These are phyloP conservation scores for Oryza australiensis DNA, from an alignment of 176 grass and related monocot species.

Conservation along the genomic window DNA sequence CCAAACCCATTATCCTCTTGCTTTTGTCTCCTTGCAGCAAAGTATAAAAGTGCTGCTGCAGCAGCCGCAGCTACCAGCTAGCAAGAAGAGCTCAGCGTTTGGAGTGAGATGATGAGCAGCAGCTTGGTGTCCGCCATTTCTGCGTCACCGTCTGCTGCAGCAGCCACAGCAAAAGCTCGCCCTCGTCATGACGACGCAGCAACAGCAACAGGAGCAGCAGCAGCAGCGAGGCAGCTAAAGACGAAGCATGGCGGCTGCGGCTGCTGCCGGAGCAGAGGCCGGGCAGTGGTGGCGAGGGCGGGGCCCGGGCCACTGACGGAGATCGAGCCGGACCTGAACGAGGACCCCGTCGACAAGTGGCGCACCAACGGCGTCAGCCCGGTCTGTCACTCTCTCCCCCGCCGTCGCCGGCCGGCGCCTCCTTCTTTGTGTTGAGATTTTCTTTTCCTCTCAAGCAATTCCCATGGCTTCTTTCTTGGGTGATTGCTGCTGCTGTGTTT, in stretches of 20 bases:
- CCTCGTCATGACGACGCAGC: slow-evolving; percentile 19
- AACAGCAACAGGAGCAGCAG: background rate
- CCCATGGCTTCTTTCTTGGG: background rate
- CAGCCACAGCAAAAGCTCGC: slow-evolving; percentile 19
- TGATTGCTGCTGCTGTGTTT: slow-evolving; percentile 10
- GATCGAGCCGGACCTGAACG: slow-evolving; percentile 81
- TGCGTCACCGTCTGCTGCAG: slow-evolving; percentile 19
- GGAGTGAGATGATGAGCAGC: slow-evolving; percentile 41
- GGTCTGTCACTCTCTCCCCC: slow-evolving; percentile 35
- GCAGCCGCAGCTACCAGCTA: slow-evolving; percentile 4
- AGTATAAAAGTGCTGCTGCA: background rate
- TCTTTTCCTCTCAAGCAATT: background rate
- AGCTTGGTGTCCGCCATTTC: slow-evolving; percentile 41
- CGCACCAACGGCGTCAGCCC: slow-evolving; percentile 67
- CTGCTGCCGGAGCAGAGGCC: slow-evolving; percentile 2
- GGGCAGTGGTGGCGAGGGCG: slow-evolving; percentile 45
- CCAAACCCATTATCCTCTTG: slow-evolving; percentile 41
- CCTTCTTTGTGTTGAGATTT: background rate
- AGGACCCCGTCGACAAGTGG: slow-evolving; percentile 72
- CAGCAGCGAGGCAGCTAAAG: slow-evolving; percentile 33
- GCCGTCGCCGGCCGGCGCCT: background rate
- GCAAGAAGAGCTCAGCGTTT: background rate
- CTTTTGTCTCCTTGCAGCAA: slow-evolving; percentile 34
- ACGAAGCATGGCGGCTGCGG: background rate
- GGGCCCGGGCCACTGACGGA: slow-evolving; percentile 56